Evolutionary conservation across 2,329 filamentous ascomycete genomes (phyloP).

Genomic region (Exophiala sp.): DNA sequence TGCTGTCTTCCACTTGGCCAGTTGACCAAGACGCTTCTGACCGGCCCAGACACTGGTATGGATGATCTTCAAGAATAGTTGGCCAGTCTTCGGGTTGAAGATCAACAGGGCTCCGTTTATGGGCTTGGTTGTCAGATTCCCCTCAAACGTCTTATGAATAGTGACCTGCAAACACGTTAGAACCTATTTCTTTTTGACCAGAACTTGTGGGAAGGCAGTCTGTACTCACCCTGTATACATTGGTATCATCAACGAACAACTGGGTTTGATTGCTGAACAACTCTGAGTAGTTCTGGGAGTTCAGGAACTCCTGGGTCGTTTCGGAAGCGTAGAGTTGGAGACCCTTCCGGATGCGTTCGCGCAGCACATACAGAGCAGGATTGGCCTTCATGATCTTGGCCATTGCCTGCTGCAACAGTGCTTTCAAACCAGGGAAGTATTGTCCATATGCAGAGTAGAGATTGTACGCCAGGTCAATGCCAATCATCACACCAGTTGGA

Average conservation of each 20-base stretch:
- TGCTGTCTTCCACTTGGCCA: slow-evolving; percentile 99
- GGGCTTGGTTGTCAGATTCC: slow-evolving; percentile 96
- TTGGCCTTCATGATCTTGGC: slow-evolving; percentile 99
- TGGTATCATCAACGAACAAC: slow-evolving; percentile 97
- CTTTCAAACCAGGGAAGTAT: slow-evolving; percentile 97
- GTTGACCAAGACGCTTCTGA: slow-evolving; percentile 95
- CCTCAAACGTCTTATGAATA: slow-evolving; percentile 99
- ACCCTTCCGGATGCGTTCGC: slow-evolving; percentile 97
- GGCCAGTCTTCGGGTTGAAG: slow-evolving; percentile 97
- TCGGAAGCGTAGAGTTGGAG: slow-evolving; percentile 96
- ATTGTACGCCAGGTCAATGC: slow-evolving; percentile 96
- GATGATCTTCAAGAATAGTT: slow-evolving; percentile 98
- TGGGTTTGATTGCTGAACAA: slow-evolving; percentile 99
- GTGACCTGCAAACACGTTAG: slow-evolving; percentile 54
- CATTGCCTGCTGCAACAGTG: slow-evolving; percentile 95
- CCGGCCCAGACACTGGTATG: slow-evolving; percentile 99
- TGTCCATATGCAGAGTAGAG: slow-evolving; percentile 96
- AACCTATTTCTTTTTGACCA: too few relatives aligned
- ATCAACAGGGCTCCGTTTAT: slow-evolving; percentile 99
- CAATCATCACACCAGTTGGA: slow-evolving; percentile 93
- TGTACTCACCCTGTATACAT: slow-evolving; percentile 74
- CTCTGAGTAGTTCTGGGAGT: slow-evolving; percentile 98
- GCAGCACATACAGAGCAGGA: slow-evolving; percentile 87
- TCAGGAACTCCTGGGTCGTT: slow-evolving; percentile 98
- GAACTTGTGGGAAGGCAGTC: too few relatives aligned